These are phyloP conservation scores for Daldinia decipiens DNA, from an alignment of 495 filamentous ascomycete genomes.

Conservation along the genomic window DNA sequence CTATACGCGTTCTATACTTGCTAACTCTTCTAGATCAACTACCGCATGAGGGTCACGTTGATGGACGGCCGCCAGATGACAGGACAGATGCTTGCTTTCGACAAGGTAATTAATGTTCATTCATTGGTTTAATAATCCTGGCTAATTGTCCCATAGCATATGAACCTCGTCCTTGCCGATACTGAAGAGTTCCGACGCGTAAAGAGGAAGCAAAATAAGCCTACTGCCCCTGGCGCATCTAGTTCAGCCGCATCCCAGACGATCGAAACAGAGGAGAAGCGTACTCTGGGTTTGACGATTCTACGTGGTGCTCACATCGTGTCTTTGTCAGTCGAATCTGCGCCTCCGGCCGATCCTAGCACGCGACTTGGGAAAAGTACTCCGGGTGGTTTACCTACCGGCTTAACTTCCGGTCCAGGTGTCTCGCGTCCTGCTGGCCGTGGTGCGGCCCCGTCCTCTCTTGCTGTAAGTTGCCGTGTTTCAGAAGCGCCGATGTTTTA, in stretches of 20 bases:
- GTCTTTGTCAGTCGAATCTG: conserved; percentile 93
- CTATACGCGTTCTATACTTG: conserved; percentile 19
- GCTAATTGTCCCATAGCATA: conserved; percentile 72
- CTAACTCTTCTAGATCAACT: conserved; percentile 84
- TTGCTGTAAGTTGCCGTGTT: conserved; percentile 62
- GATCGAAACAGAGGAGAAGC: conserved; percentile 94
- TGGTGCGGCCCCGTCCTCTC: conserved; percentile 81
- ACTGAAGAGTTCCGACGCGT: conserved; percentile 98
- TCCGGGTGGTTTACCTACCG: conserved; percentile 71
- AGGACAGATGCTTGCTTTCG: conserved; percentile 96
- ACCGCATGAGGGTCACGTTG: conserved; percentile 96
- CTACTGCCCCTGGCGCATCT: conserved; percentile 72
- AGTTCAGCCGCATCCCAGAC: conserved; percentile 60
- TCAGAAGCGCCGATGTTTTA: conserved; percentile 35
- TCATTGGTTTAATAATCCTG: background rate
- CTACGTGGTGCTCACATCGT: conserved; percentile 93
- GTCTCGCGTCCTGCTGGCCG: conserved; percentile 92
- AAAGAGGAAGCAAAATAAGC: conserved; percentile 86
- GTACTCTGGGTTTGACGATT: conserved; percentile 93
- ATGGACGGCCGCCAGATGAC: conserved; percentile 96
- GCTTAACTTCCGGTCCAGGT: conserved; percentile 84
- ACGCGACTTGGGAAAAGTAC: conserved; percentile 84
- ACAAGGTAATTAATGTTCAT: conserved; percentile 72
- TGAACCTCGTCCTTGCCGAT: conserved; percentile 99
- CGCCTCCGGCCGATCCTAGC: conserved; percentile 93